phyloP scores from a whole-genome alignment of 345 rosid genomes.

The Streptanthus diversifolius region DNA sequence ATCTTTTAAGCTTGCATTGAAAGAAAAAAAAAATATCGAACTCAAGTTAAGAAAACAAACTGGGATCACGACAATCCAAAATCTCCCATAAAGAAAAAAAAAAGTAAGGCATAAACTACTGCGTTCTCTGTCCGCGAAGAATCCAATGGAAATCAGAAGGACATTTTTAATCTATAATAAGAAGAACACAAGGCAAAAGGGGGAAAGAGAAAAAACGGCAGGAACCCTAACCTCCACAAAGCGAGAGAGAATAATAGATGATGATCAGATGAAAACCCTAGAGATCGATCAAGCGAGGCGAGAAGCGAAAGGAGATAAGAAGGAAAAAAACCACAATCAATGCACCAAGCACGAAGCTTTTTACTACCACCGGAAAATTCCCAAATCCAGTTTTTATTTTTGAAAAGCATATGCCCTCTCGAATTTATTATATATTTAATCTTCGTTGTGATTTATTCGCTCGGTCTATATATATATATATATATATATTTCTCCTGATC shows the following conservation, averaged over 20 bases:
- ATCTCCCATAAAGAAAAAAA: background rate
- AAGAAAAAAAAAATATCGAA: background rate
- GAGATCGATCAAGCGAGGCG: background rate
- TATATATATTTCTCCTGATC: background rate
- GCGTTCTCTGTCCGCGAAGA: background rate
- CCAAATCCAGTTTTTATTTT: constrained; percentile 15
- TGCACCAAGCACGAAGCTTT: constrained; percentile 19
- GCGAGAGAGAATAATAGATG: constrained; percentile 11
- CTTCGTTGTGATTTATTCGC: constrained; percentile 25
- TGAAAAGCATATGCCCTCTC: constrained; percentile 14
- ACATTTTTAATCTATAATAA: background rate
- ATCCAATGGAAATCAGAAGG: background rate
- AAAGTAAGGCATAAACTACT: background rate
- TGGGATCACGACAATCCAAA: constrained; percentile 27
- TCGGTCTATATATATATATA: background rate
- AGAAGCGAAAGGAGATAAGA: background rate
- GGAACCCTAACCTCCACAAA: constrained; percentile 20
- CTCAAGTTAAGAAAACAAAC: background rate
- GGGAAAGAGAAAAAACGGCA: too few relatives aligned
- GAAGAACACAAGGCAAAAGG: background rate
- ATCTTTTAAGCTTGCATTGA: background rate
- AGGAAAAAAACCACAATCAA: background rate
- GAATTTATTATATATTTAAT: background rate
- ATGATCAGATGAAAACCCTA: constrained; percentile 1
- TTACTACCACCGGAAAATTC: constrained; percentile 18